A percentile compares a stretch with the other conserved stretches of the same genome.
Conservation (phyloP, 345 rosid species). For the Rhodamnia argentea region DNA sequence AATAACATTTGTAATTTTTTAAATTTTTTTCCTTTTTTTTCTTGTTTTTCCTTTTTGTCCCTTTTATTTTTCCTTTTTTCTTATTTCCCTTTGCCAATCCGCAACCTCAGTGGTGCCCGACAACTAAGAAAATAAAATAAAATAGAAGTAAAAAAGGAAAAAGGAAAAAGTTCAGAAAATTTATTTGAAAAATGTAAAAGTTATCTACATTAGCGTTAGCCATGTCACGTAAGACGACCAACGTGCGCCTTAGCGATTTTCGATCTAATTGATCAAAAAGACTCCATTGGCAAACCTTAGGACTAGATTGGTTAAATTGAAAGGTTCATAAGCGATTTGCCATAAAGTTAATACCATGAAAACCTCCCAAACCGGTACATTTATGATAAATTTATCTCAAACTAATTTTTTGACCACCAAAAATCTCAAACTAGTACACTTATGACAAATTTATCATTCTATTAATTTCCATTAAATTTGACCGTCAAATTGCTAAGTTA, state of each 20-base stretch:
- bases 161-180: not conserved
- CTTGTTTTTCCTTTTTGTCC: not conserved
- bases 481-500: too few relatives aligned
- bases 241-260: not conserved
- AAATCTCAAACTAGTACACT: too few relatives aligned
- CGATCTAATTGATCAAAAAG: not conserved
- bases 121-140: not conserved
- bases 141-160: fast-evolving
- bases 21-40: fast-evolving
- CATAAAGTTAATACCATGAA: too few relatives aligned
- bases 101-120: fast-evolving
- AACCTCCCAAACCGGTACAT: too few relatives aligned
- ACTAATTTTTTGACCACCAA: too few relatives aligned
- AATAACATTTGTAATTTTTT: not conserved
- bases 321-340: not conserved
- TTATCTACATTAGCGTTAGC: fast-evolving
- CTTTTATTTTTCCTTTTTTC: fast-evolving
- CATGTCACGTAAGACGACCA: fast-evolving
- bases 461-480: too few relatives aligned
- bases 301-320: not conserved
- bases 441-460: too few relatives aligned
- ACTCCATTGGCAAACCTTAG: not conserved
- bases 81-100: not conserved
- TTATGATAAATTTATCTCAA: too few relatives aligned
- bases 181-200: not conserved